These are phyloP conservation scores for Lipomyces orientalis DNA, from an alignment of 805 yeast species.

Conservation along the genomic window DNA sequence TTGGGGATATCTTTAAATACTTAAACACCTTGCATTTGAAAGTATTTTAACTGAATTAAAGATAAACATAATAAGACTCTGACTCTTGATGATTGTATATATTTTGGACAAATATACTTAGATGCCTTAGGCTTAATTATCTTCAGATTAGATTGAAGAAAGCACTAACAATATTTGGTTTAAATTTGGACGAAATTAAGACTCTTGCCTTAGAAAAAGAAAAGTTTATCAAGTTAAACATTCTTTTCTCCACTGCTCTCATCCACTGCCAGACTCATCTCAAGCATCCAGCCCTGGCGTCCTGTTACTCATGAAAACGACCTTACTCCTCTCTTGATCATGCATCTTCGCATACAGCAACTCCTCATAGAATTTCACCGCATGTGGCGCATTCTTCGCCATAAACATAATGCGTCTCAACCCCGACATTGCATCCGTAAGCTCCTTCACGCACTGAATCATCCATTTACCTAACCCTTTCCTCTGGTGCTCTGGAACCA, in stretches of 20 bases:
- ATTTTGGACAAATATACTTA: neutral
- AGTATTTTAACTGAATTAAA: too few species aligned
- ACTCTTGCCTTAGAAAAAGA: too few species aligned
- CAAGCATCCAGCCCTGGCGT: neutral
- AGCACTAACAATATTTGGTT: too few species aligned
- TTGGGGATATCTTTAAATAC: too few species aligned
- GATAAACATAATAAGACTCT: too few species aligned
- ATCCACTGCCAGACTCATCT: neutral
- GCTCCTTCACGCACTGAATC: neutral
- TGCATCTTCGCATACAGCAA: slow-evolving; percentile 3
- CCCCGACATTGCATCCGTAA: neutral
- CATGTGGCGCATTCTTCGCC: slow-evolving; percentile 4
- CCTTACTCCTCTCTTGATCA: slow-evolving; percentile 4
- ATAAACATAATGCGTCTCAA: slow-evolving; percentile 2
- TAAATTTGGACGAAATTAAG: too few species aligned
- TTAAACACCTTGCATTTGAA: neutral
- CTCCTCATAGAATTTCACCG: slow-evolving; percentile 6
- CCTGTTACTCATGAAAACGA: neutral
- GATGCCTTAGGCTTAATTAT: neutral
- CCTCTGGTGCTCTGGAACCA: slow-evolving; percentile 1
- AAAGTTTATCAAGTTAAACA: too few species aligned
- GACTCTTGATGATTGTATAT: neutral
- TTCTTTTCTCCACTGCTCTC: neutral
- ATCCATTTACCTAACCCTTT: neutral
- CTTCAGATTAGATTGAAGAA: neutral